Evolutionary conservation across 192 early-diverging fungal species (phyloP).

Genomic region (Lobosporangium transversale): DNA sequence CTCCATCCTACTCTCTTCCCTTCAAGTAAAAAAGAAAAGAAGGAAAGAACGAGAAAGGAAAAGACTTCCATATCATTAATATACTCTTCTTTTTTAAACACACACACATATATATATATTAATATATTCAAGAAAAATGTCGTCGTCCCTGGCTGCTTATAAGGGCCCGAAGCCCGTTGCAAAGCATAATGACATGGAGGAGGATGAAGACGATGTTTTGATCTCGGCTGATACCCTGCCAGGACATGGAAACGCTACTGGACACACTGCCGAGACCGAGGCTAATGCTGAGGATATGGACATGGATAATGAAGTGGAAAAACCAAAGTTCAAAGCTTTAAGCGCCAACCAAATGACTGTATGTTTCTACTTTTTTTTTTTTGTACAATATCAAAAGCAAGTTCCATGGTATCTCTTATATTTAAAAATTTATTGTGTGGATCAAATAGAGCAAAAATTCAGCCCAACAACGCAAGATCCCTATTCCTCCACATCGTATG

Average conservation of each 20-base stretch:
- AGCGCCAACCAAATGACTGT: conserved; percentile 56
- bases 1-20: too few relatives aligned
- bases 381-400: too few relatives aligned
- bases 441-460: conserved; percentile 34
- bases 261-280: conserved; percentile 35
- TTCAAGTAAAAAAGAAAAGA: too few relatives aligned
- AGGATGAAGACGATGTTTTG: conserved; percentile 72
- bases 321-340: conserved; percentile 71
- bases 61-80: background rate
- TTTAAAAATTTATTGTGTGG: too few relatives aligned
- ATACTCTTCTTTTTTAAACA: background rate
- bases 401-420: too few relatives aligned
- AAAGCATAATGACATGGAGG: conserved; percentile 30
- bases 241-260: conserved; percentile 40
- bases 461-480: conserved; percentile 73
- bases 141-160: conserved; percentile 44
- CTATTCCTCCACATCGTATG: conserved; percentile 94
- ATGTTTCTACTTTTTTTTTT: conserved; percentile 7
- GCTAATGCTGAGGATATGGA: conserved; percentile 54
- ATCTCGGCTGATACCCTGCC: conserved; percentile 70
- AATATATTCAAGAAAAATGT: too few relatives aligned
- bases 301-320: too few relatives aligned
- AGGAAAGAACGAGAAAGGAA: too few relatives aligned
- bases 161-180: conserved; percentile 48
- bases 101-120: conserved; percentile 5